Percentiles rank a stretch among this genome's conserved stretches.
Conservation (phyloP, 164 flowering plant species). For the Magnolia kwangsiensis region DNA sequence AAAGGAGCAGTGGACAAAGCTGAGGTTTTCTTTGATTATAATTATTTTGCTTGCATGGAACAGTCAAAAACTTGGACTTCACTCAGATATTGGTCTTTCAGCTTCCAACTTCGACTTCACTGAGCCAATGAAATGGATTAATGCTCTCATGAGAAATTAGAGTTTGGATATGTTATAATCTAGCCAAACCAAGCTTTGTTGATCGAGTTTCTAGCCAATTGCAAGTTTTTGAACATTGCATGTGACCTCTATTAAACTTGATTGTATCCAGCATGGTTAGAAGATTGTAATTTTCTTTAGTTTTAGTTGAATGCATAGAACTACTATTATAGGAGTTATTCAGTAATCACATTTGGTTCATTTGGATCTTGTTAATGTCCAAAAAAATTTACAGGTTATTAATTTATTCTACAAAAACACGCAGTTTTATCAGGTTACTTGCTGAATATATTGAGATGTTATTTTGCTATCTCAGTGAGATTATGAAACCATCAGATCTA, state of each 20-base stretch:
- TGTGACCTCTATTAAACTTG: background rate
- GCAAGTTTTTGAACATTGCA: background rate
- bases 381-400: background rate
- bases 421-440: background rate
- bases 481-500: no score
- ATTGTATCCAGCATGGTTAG: background rate
- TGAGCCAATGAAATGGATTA: background rate
- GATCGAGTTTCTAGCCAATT: background rate
- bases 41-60: background rate
- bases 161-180: background rate
- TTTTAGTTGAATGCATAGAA: background rate
- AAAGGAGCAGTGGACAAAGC: slow-evolving; percentile 81
- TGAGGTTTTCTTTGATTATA: slow-evolving; percentile 47
- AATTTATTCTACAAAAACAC: background rate
- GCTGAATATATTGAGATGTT: background rate
- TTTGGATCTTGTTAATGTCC: background rate
- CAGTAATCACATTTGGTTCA: background rate
- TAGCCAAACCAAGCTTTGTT: background rate
- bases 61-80: background rate
- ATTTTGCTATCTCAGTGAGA: background rate
- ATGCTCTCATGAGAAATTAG: background rate
- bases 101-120: background rate
- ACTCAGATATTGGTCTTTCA: background rate
- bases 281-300: background rate
- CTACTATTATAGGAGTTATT: background rate